Evolutionary conservation across 805 yeast genomes (phyloP).

Genomic region (Kuraishia piskuri): DNA sequence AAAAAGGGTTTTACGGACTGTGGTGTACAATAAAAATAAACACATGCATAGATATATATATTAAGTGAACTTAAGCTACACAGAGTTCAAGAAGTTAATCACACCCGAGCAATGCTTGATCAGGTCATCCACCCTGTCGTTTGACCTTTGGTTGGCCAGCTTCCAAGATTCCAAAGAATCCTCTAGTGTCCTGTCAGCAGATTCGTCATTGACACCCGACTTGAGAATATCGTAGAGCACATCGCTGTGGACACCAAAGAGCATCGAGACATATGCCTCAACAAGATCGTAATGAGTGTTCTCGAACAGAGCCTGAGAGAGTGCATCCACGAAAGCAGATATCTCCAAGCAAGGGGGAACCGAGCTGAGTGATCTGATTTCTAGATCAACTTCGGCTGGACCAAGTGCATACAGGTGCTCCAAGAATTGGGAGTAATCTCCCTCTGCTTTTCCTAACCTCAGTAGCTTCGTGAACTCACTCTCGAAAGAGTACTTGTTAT

Average conservation of each 20-base stretch:
- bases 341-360: slow-evolving; percentile 64
- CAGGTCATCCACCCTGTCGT: slow-evolving; percentile 51
- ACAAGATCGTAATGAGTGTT: slow-evolving; percentile 67
- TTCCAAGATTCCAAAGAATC: slow-evolving; percentile 44
- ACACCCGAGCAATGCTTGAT: slow-evolving; percentile 81
- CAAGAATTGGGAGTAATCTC: slow-evolving; percentile 43
- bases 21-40: slow-evolving; percentile 3
- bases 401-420: slow-evolving; percentile 47
- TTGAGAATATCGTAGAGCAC: slow-evolving; percentile 31
- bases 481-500: slow-evolving; percentile 45
- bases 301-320: slow-evolving; percentile 45
- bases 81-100: slow-evolving; percentile 45
- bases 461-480: slow-evolving; percentile 62
- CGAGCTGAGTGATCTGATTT: slow-evolving; percentile 69
- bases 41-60: not conserved
- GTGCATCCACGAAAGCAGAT: slow-evolving; percentile 54
- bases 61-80: slow-evolving; percentile 12
- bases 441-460: slow-evolving; percentile 36
- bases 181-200: slow-evolving; percentile 27
- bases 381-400: slow-evolving; percentile 78
- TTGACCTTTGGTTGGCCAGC: slow-evolving; percentile 27
- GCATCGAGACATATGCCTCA: slow-evolving; percentile 72
- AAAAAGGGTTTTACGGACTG: not conserved
- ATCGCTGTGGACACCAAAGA: slow-evolving; percentile 78
- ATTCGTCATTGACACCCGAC: slow-evolving; percentile 5